These are phyloP conservation scores for Cairneyella variabilis DNA, from an alignment of 495 filamentous ascomycete genomes.

Conservation along the genomic window DNA sequence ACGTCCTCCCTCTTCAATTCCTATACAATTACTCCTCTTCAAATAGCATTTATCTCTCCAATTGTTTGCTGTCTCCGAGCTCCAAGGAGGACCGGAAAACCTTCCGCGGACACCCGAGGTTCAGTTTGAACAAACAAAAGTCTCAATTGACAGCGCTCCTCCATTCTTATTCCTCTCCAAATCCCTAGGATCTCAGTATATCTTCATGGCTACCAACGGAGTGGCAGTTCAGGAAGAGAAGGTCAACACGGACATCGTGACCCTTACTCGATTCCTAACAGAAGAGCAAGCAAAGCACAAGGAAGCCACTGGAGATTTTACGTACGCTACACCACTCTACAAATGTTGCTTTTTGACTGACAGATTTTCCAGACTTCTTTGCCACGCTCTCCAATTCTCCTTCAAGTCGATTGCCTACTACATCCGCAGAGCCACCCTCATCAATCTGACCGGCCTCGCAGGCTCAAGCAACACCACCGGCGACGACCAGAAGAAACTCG, in stretches of 20 bases:
- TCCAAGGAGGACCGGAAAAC: no score
- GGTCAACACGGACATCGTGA: constrained; percentile 94
- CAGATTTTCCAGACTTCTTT: constrained; percentile 65
- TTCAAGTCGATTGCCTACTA: constrained; percentile 99
- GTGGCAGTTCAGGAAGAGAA: constrained; percentile 57
- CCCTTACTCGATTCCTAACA: constrained; percentile 89
- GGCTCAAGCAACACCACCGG: constrained; percentile 93
- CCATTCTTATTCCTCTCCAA: no score
- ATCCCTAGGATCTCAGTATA: no score
- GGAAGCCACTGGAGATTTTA: constrained; percentile 97
- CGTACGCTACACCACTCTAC: constrained; percentile 47
- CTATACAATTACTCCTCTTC: no score
- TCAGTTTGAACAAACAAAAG: no score
- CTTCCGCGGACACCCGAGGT: no score
- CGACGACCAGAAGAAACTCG: constrained; percentile 98
- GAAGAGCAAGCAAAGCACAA: constrained; percentile 92
- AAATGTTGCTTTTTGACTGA: constrained; percentile 1
- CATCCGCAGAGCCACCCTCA: constrained; percentile 94
- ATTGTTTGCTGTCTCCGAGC: no score
- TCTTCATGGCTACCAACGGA: constrained; percentile 35
- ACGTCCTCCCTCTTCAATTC: no score
- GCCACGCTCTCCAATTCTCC: constrained; percentile 96
- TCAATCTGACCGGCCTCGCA: constrained; percentile 92
- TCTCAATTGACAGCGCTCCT: no score
- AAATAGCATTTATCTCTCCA: no score